Conservation (phyloP, 140 eudicot species). For the Stevia rebaudiana region DNA sequence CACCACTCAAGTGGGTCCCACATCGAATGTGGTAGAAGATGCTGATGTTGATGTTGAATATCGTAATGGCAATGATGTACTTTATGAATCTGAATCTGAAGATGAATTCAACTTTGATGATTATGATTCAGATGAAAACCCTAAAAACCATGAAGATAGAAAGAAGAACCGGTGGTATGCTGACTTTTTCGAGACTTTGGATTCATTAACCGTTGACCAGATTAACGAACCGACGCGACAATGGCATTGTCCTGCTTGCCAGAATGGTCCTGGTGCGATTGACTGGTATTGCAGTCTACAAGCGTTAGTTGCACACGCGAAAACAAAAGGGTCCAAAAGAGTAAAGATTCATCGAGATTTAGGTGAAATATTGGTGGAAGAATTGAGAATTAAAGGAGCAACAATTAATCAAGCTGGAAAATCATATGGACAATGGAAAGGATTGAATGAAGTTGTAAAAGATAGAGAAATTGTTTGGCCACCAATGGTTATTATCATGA, state of each 20-base stretch:
- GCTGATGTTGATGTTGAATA: constrained; percentile 27
- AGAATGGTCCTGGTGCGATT: constrained; percentile 76
- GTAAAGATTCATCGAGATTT: constrained; percentile 73
- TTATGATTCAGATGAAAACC: constrained; percentile 65
- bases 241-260: constrained; percentile 91
- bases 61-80: constrained; percentile 33
- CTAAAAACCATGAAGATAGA: constrained; percentile 44
- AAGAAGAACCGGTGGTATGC: constrained; percentile 54
- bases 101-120: constrained; percentile 64
- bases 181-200: constrained; percentile 43
- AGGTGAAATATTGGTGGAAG: constrained; percentile 68
- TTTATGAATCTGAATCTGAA: constrained; percentile 44
- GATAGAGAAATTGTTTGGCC: constrained; percentile 82
- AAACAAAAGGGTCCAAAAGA: constrained; percentile 65
- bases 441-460: constrained; percentile 29
- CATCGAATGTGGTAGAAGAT: constrained; percentile 37
- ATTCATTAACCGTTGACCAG: constrained; percentile 43
- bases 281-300: constrained; percentile 67
- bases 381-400: constrained; percentile 52
- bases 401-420: constrained; percentile 53
- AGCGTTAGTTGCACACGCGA: constrained; percentile 71
- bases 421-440: constrained; percentile 58
- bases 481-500: constrained; percentile 72
- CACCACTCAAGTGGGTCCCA: constrained; percentile 20
- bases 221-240: constrained; percentile 55